Evolutionary conservation across 148 eudicot genomes (phyloP).

Genomic region (Arctostaphylos glauca): DNA sequence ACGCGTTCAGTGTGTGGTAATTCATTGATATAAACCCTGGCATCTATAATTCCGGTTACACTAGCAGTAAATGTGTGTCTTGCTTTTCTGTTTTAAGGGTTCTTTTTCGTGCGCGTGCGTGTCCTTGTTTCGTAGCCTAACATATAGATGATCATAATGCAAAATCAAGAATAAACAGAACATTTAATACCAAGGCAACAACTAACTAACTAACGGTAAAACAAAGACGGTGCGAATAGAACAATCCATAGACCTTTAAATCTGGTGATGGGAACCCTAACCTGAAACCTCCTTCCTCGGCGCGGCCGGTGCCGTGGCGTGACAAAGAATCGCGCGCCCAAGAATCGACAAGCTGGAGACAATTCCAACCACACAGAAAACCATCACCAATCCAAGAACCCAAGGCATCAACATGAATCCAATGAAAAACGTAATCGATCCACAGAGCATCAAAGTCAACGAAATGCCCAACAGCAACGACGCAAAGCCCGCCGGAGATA

Average conservation of each 20-base stretch:
- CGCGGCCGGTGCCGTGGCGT: conserved; percentile 34
- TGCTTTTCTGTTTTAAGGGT: not conserved
- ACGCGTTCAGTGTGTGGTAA: not conserved
- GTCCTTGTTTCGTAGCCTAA: too few species aligned
- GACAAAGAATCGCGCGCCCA: conserved; percentile 53
- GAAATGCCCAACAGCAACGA: conserved; percentile 83
- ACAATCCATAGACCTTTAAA: not conserved
- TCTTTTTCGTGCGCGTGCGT: too few species aligned
- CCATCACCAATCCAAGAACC: conserved; percentile 78
- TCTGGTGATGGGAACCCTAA: conserved; percentile 16
- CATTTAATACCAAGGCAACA: not conserved
- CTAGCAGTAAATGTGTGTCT: not conserved
- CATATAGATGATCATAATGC: not conserved
- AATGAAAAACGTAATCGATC: conserved; percentile 81
- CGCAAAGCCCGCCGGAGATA: conserved; percentile 86
- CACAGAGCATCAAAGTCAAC: conserved; percentile 85
- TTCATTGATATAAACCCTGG: not conserved
- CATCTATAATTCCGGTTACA: not conserved
- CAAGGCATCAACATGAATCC: conserved; percentile 94
- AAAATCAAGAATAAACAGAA: not conserved
- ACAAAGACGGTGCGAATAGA: not conserved
- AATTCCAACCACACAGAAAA: conserved; percentile 73
- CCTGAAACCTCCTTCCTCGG: conserved; percentile 57
- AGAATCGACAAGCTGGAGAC: conserved; percentile 61
- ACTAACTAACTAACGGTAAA: not conserved